Base-by-base conservation (phyloP, 2,329 filamentous ascomycete genomes). In the Aspergillus japonicus region DNA sequence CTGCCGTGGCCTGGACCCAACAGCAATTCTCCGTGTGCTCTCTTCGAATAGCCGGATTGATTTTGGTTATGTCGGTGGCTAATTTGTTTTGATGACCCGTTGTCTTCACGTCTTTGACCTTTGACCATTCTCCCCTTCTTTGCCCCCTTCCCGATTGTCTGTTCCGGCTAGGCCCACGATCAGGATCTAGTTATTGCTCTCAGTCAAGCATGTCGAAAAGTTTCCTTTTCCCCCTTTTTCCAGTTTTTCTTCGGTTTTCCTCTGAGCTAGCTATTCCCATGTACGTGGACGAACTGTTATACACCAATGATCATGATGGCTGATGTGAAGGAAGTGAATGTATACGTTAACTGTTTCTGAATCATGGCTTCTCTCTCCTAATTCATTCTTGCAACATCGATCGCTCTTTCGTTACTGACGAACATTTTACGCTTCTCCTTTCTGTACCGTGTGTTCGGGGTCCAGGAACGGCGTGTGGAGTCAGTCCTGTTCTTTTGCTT, bases 141-240 rank as follows among this genome's bases (percentile, higher is more conserved):
- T 33, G 8, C 26, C 26, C 26, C 24, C 33, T 24, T 48, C 14
- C 39, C 26, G 69, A 68, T 63, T 65, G 60, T 64, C 62, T 65
- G 63, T 59, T 68, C 63, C 63, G 68, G 64, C 70, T 72, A 69
- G 67, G 66, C 69, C 61, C 64, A 55, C 60, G 67, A 68, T 68
- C 68, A 56, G 65, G 64, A 67, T 70, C 69, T 73, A 69, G 71
- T 72, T 66, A 64, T 68, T 65, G 67, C 67, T 68, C 68, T 69
- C 64, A 65, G 68, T 71, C 66, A 64, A 71, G 66, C 71, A 71
- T 65, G 73, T 71, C 67, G 68, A 76, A 75, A 75, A 74, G 72
- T 75, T 74, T 71, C 52, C 62, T 59, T 64, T 64, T 62, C 57
- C 62, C 55, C 59, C 26, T 61, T 60, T 59, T 58, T 62, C 54